Evolutionary conservation across 352 stramenopile species (phyloP), one percentile per base, ranked within the genome.

Genomic region (Phytophthora hibernalis): DNA sequence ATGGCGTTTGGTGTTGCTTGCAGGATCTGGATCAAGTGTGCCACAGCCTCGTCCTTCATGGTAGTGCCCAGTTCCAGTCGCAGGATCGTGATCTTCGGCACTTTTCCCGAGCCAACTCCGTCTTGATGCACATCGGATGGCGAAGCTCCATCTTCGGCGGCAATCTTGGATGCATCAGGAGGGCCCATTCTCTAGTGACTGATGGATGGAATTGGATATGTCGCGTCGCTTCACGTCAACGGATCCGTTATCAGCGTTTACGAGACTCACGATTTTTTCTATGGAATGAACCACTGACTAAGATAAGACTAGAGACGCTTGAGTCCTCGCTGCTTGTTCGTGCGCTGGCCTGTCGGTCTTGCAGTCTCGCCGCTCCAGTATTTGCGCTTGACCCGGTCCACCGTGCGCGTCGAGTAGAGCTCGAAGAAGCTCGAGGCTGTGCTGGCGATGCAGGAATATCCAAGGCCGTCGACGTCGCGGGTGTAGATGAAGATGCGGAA

Each of bases 341-440:
- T 65, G 48, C 61, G 47, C 38, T 67, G 55, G 12, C 15, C 28
- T 0, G 30, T 65, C 42, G 58, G 45, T 43, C 44, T 45, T 3
- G 18, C 20, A 0, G 42, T 48, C 1, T 65, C 66, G 16, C 58
- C 49, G 37, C 62, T 61, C 83, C 81, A 92, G 62, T 84, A 87
- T 65, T 87, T 90, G 59, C 83, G 79, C 72, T 92, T 92, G 22
- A 94, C 84, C 28, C 87, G 82, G 63, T 96, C 87, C 35, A 93
- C 83, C 0, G 87, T 96, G 15, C 87, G 85, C 13, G 87, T 96
- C 62, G 85, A 94, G 54, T 91, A 93, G 9, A 96, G 73, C 65
- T 96, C 85, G 60, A 96, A 96, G 61, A 93, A 89, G 22, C 79
- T 83, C 45, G 87, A 96, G 13, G 76, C 76, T 3, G 77, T 68